Base-by-base conservation (phyloP, 1,284 basidiomycete genomes). In the Heterobasidion irregulare region DNA sequence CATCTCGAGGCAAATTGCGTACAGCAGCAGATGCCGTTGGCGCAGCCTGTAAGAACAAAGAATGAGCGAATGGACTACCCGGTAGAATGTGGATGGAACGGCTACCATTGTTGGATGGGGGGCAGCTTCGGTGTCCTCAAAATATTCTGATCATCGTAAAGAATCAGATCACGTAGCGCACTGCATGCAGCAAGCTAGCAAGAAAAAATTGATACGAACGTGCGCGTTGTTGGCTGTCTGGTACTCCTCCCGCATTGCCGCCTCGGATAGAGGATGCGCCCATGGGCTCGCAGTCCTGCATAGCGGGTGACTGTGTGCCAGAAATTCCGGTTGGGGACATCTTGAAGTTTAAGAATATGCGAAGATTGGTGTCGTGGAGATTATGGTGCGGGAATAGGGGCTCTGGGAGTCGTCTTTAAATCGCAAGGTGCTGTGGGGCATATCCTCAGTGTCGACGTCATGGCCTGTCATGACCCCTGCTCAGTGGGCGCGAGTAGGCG, bases 241-340 rank as follows among this genome's bases (percentile, higher is more conserved):
- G 54, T 16, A 61, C 53, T 2, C 57, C 60, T 13, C 55, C 55
- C 10, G 43, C 59, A 26, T 56, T 58, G 33, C 56, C 60, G 48
- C 60, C 60, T 15, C 44, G 33, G 41, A 62, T 57, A 13, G 60
- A 62, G 44, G 47, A 59, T 18, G 38, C 57, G 45, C 60, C 60
- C 59, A 62, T 57, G 12, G 60, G 60, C 13, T 53, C 38, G 9
- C 35, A 46, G 34, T 62, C 60, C 9, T 57, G 45, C 10, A 55
- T n/a, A 6, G 60, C 59, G 2, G 59, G 60, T 6, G 57, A 62
- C 45, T 61, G 60, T n/a, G 60, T 61, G 10, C 60, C 60, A 13
- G 57, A 58, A 35, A 33, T 15, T 8, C 36, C 36, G 16, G 18
- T 38, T 33, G 7, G 49, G 8, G 54, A 56, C 58, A 59, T 59